Conservation (phyloP, 805 yeast species). For the Candida boidinii region DNA sequence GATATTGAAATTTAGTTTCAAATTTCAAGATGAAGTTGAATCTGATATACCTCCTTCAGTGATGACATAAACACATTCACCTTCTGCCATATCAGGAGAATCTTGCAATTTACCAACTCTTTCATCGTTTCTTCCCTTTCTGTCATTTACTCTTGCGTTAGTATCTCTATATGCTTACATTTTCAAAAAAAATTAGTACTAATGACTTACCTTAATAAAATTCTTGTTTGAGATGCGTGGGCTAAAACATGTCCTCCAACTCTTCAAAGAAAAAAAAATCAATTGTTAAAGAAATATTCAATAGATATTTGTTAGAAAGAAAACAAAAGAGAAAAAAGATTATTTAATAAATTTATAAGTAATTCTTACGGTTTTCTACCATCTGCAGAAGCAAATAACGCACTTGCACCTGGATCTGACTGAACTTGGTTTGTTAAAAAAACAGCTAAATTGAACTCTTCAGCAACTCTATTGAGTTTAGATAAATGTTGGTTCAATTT, state of each 20-base stretch:
- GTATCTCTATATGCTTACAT: not conserved
- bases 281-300: too few species aligned
- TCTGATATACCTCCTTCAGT: constrained; percentile 32
- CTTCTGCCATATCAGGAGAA: constrained; percentile 77
- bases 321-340: not conserved
- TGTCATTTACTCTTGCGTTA: constrained; percentile 6
- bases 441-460: constrained; percentile 71
- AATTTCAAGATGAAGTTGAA: too few species aligned
- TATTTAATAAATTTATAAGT: too few species aligned
- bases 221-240: constrained; percentile 73
- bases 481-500: constrained; percentile 51
- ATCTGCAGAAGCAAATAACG: constrained; percentile 71
- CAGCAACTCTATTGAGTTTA: constrained; percentile 52
- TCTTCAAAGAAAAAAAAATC: constrained; percentile 13
- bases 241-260: constrained; percentile 80
- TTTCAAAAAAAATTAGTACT: not conserved
- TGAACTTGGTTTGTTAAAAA: constrained; percentile 74
- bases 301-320: not conserved
- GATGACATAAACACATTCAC: constrained; percentile 67
- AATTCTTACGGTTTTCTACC: constrained; percentile 60
- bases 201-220: constrained; percentile 39
- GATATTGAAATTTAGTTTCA: too few species aligned
- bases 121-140: constrained; percentile 75
- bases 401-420: constrained; percentile 78
- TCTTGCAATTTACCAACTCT: constrained; percentile 75